Base-by-base conservation (phyloP, 2,329 filamentous ascomycete species). In the Sporothrix mexicana region DNA sequence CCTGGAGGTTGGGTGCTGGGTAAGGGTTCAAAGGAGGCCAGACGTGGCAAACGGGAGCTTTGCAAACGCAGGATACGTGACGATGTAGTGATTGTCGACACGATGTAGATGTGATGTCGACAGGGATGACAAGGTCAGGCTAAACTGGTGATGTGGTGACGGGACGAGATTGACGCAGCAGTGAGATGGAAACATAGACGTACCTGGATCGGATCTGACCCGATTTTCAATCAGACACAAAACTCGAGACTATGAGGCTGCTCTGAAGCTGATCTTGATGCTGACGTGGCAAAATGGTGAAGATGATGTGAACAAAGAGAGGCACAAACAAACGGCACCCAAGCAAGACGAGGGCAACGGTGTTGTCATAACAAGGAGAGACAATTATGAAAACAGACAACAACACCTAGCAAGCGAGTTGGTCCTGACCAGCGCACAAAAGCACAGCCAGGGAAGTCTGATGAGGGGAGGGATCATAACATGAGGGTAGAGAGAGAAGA, bases 81-180 rank as follows among this genome's bases (percentile, higher is more conserved):
- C 2, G 6, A 68, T 53, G 47, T n/a, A 17, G 9, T 68, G 47
- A 51, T 13, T 15, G 13, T 49, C 8, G 17, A 53, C 15, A n/a
- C 5, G 15, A 20, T n/a, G 23, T 9, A 43, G 47, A 30, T 7
- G 45, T 67, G 47, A 36, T 36, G 45, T 4, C 1, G 25, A 3
- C 20, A 36, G 47, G 12, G 47, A 51, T 68, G 66, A 68, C 66
- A 43, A 68, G 66, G 66, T 41, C 47, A 68, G 66, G 25, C 2
- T 8, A 13, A 12, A 20, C 47, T 41, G 66, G 47, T 55, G 66
- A 53, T 68, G 45, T 55, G 66, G 66, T 23, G 66, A 53, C 3
- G 17, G 17, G 7, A 30, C 17, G 25, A 7, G 25, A 2, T 23
- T 66, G 61, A 66, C 25, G 61, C 41, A 6, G 41, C 17, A 47